Conservation (phyloP, 2,329 filamentous ascomycete species). For the Chaetomium globosum region DNA sequence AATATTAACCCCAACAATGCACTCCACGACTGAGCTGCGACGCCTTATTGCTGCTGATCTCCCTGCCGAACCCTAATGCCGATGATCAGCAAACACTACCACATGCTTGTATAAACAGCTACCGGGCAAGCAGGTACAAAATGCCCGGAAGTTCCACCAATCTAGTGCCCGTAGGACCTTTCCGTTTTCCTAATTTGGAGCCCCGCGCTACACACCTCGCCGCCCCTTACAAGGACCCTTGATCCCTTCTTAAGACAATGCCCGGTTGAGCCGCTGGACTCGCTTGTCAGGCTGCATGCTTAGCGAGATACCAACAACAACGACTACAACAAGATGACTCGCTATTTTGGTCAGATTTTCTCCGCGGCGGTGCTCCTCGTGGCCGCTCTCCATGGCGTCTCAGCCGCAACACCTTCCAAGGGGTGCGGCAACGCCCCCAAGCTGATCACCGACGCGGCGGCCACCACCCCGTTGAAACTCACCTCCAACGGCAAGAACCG, state of each 20-base stretch:
- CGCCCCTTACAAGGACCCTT: not conserved
- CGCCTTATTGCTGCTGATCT: too few species aligned
- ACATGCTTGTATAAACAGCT: not conserved
- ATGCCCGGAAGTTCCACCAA: not conserved
- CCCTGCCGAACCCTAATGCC: conserved; percentile 10
- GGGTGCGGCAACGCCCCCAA: conserved; percentile 18
- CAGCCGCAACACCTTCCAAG: conserved; percentile 8
- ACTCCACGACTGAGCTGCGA: not conserved
- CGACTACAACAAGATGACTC: not conserved
- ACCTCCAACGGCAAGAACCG: conserved; percentile 29
- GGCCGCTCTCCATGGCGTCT: not conserved
- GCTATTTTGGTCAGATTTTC: not conserved
- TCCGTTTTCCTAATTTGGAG: not conserved
- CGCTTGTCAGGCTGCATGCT: not conserved
- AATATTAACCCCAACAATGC: not conserved
- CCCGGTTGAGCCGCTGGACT: not conserved
- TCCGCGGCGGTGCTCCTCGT: not conserved
- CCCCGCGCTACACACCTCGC: not conserved
- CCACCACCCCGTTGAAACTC: conserved; percentile 11
- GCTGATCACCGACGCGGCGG: not conserved
- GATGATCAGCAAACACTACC: not conserved
- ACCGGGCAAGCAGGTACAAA: not conserved
- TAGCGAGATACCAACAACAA: not conserved
- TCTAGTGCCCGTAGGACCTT: not conserved
- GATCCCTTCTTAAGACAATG: not conserved